Conservation (phyloP, 805 yeast genomes). For the Barnettozyma populi region DNA sequence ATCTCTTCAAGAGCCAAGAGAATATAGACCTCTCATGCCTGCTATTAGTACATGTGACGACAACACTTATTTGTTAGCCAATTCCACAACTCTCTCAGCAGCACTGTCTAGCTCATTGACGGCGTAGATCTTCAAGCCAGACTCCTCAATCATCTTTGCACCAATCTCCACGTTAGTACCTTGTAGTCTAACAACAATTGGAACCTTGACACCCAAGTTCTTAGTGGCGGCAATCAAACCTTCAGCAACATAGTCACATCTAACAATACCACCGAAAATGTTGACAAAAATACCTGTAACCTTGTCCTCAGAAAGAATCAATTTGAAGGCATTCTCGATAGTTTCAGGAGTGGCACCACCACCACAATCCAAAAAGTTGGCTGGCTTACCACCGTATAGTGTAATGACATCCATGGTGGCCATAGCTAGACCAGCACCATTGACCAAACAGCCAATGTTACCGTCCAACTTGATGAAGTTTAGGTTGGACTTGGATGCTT, state of each 20-base stretch:
- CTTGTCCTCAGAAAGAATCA: constrained; percentile 81
- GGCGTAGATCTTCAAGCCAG: constrained; percentile 90
- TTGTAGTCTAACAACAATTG: constrained; percentile 96
- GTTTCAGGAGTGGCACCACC: constrained; percentile 99
- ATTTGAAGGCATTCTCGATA: constrained; percentile 92
- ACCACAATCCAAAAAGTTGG: constrained; percentile 99
- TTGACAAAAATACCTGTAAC: constrained; percentile 96
- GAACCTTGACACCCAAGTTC: constrained; percentile 83
- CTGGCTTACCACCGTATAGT: constrained; percentile 97
- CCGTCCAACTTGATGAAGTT: constrained; percentile 98
- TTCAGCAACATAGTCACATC: constrained; percentile 98
- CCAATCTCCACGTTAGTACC: constrained; percentile 95
- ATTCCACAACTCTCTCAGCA: constrained; percentile 88
- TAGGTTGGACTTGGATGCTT: constrained; percentile 83
- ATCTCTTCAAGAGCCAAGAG: neutral
- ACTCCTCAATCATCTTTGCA: constrained; percentile 73
- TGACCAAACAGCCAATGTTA: constrained; percentile 96
- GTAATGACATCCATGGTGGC: constrained; percentile 99
- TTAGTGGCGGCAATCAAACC: constrained; percentile 95
- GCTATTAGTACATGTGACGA: too few species aligned
- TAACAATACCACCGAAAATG: constrained; percentile 98
- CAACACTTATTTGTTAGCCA: constrained; percentile 33
- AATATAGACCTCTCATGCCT: neutral
- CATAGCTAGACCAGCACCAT: constrained; percentile 99
- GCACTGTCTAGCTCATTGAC: constrained; percentile 94